Evolutionary conservation across 2,329 filamentous ascomycete species (phyloP).

Genomic region (Hypoxylon sp.): DNA sequence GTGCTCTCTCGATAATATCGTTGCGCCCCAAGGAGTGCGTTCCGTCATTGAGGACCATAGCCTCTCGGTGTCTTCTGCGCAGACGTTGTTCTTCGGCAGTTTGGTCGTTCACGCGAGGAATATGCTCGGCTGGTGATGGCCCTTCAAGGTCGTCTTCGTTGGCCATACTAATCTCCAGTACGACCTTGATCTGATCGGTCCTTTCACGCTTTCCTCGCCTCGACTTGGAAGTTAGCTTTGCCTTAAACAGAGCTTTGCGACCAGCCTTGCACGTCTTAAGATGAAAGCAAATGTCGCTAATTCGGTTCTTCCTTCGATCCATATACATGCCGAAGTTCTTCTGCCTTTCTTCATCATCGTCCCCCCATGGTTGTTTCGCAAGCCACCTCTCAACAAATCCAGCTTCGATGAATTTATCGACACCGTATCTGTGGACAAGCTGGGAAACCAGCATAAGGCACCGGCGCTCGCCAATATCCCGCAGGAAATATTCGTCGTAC

Average conservation of each 20-base stretch:
- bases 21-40: constrained; percentile 76
- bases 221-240: constrained; percentile 58
- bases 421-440: constrained; percentile 70
- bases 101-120: constrained; percentile 61
- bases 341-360: constrained; percentile 61
- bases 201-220: constrained; percentile 43
- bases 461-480: constrained; percentile 71
- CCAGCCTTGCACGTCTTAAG: constrained; percentile 64
- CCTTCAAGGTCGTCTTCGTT: constrained; percentile 48
- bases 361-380: constrained; percentile 77
- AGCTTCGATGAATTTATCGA: constrained; percentile 69
- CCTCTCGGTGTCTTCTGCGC: constrained; percentile 81
- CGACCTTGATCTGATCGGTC: constrained; percentile 52
- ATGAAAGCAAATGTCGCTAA: constrained; percentile 64
- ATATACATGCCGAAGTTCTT: constrained; percentile 66
- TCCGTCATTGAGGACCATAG: constrained; percentile 92
- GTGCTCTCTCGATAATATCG: constrained; percentile 79
- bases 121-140: constrained; percentile 49
- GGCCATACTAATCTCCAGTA: constrained; percentile 52
- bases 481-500: constrained; percentile 72
- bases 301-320: constrained; percentile 62
- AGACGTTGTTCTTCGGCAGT: constrained; percentile 77
- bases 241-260: constrained; percentile 62
- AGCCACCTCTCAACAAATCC: constrained; percentile 80
- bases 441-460: constrained; percentile 69